These are phyloP conservation scores for Cadophora gregata DNA, from an alignment of 2,329 filamentous ascomycete genomes.

Conservation along the genomic window DNA sequence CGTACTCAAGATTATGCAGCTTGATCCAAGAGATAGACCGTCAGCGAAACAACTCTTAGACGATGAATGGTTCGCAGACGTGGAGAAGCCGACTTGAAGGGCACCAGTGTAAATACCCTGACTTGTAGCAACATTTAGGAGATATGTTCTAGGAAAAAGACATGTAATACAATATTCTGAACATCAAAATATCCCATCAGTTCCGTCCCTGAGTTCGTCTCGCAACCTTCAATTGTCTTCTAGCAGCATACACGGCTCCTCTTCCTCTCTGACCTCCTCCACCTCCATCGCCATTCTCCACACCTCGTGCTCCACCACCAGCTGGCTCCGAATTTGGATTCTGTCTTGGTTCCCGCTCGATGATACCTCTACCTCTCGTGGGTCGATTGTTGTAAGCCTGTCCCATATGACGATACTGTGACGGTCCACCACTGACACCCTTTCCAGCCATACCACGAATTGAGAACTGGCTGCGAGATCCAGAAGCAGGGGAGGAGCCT, in stretches of 20 bases:
- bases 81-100: too few relatives aligned
- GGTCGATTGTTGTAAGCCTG: slow-evolving; percentile 10
- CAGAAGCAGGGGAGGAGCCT: slow-evolving; percentile 1
- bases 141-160: too few relatives aligned
- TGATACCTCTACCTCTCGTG: neutral
- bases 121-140: too few relatives aligned
- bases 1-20: slow-evolving; percentile 51
- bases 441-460: slow-evolving; percentile 1
- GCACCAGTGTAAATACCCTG: too few relatives aligned
- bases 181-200: neutral
- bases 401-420: neutral
- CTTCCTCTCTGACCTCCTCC: neutral
- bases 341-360: neutral
- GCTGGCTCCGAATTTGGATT: neutral
- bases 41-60: slow-evolving; percentile 47
- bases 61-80: slow-evolving; percentile 48
- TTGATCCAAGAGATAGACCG: slow-evolving; percentile 51
- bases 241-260: slow-evolving; percentile 2
- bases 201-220: neutral
- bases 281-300: neutral
- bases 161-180: too few relatives aligned
- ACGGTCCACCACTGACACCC: neutral
- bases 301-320: neutral
- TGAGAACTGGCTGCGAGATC: neutral
- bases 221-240: slow-evolving; percentile 12